Evolutionary conservation across 352 stramenopile genomes (phyloP).

Genomic region (Phytophthora palmivora): DNA sequence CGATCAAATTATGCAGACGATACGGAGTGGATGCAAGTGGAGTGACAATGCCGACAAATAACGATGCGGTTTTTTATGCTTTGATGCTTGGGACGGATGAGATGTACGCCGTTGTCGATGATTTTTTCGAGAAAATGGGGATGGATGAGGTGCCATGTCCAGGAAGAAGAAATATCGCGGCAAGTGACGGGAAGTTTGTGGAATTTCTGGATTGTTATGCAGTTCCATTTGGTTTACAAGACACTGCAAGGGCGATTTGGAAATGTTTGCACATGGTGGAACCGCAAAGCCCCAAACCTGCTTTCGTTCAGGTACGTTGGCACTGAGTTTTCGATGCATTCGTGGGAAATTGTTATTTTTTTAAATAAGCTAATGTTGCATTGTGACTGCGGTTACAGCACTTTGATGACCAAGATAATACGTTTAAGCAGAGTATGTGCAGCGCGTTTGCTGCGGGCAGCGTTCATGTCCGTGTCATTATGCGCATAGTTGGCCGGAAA

Average conservation of each 20-base stretch:
- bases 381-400: slow-evolving; percentile 8
- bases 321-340: no score
- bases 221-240: slow-evolving; percentile 24
- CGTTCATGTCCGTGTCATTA: slow-evolving; percentile 28
- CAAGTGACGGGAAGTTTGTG: slow-evolving; percentile 29
- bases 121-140: slow-evolving; percentile 25
- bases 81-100: slow-evolving; percentile 27
- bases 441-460: slow-evolving; percentile 24
- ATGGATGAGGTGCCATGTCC: slow-evolving; percentile 28
- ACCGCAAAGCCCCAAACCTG: slow-evolving; percentile 22
- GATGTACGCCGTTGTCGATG: slow-evolving; percentile 20
- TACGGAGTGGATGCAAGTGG: slow-evolving; percentile 20
- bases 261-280: slow-evolving; percentile 26
- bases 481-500: slow-evolving; percentile 29
- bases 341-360: no score
- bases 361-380: no score
- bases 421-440: slow-evolving; percentile 27
- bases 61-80: slow-evolving; percentile 25
- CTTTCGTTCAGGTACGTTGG: slow-evolving; percentile 23
- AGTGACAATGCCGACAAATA: slow-evolving; percentile 23
- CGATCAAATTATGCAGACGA: slow-evolving; percentile 23
- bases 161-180: slow-evolving; percentile 24
- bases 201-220: slow-evolving; percentile 30
- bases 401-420: slow-evolving; percentile 17
- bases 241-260: slow-evolving; percentile 25